Evolutionary conservation across 2,329 filamentous ascomycete species (phyloP).

Genomic region (Botrytis squamosa): DNA sequence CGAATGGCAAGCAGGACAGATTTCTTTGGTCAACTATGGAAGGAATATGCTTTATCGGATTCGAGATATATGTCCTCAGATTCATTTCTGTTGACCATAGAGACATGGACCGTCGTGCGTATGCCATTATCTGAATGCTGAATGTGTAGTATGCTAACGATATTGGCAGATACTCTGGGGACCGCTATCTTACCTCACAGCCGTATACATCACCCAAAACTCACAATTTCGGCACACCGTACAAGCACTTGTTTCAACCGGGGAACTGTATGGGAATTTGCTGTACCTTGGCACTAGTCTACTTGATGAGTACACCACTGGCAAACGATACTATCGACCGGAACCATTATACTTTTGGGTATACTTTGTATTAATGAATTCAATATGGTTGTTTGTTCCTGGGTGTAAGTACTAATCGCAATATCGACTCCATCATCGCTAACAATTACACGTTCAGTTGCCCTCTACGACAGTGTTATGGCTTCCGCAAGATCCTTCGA

Average conservation of each 20-base stretch:
- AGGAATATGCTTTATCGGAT: slow-evolving; percentile 57
- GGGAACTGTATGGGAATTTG: slow-evolving; percentile 49
- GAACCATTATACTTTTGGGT: slow-evolving; percentile 62
- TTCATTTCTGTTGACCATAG: slow-evolving; percentile 54
- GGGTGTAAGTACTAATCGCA: slow-evolving; percentile 43
- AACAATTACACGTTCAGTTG: slow-evolving; percentile 1
- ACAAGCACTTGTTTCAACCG: slow-evolving; percentile 44
- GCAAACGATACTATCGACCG: slow-evolving; percentile 54
- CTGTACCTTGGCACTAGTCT: slow-evolving; percentile 61
- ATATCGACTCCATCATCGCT: not conserved
- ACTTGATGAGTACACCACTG: slow-evolving; percentile 47
- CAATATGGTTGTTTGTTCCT: slow-evolving; percentile 59
- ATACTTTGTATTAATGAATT: slow-evolving; percentile 61
- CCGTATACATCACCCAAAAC: slow-evolving; percentile 46
- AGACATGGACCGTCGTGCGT: slow-evolving; percentile 49
- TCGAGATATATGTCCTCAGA: slow-evolving; percentile 55
- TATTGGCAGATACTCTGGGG: slow-evolving; percentile 52
- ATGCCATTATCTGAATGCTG: not conserved
- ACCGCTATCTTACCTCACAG: slow-evolving; percentile 54
- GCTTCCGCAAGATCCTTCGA: slow-evolving; percentile 32
- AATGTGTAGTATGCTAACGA: slow-evolving; percentile 13
- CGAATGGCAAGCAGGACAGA: slow-evolving; percentile 44
- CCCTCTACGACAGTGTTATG: slow-evolving; percentile 32
- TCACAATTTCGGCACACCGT: slow-evolving; percentile 51
- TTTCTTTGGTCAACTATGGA: slow-evolving; percentile 56